Evolutionary conservation across 371 early-diverging fungal genomes (phyloP), one percentile per base, ranked within the genome.

Genomic region (Rhizomucor pusillus): DNA sequence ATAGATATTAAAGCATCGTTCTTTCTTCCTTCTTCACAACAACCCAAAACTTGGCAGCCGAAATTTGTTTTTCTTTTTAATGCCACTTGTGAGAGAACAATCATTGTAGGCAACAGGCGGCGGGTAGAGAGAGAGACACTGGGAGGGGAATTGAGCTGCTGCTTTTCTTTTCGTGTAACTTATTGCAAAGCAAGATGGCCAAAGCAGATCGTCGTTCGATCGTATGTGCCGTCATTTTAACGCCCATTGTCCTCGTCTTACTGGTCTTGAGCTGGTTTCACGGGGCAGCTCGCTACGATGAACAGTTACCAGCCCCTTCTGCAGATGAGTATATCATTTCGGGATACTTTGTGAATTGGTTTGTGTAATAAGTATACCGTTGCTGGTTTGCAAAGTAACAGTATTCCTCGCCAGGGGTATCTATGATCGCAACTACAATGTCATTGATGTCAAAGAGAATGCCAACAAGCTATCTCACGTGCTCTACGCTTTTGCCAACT

Each of bases 401-500:
- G 23, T n/a, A n/a, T 37, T 5, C 18, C 14, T 35, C 47, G 13
- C 23, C 44, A 70, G 91, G 91, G 80, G 80, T 6, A 87, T 90
- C 25, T 91, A 91, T 61, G 86, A 77, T 56, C 77, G 90, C 57
- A 66, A 74, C 39, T 84, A 79, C 55, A 69, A 73, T 52, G 85
- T 86, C 11, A 56, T 73, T 19, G 81, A 88, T 55, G 57, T 91
- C 13, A 76, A 79, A 19, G 44, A 36, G 19, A 36, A 69, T 11
- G 79, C 73, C 24, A 70, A 76, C 19, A 79, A 85, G 53, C 61
- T 91, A 47, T 86, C 89, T 20, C 90, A 91, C 52, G 50, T 96
- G 48, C 87, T 91, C 63, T 94, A 95, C 67, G 92, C 90, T 20
- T 95, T 95, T 79, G 90, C 90, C 41, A 90, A 93, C 67, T 73